Conservation (phyloP, 2,329 filamentous ascomycete species). For the Epicoccum sorghinum region DNA sequence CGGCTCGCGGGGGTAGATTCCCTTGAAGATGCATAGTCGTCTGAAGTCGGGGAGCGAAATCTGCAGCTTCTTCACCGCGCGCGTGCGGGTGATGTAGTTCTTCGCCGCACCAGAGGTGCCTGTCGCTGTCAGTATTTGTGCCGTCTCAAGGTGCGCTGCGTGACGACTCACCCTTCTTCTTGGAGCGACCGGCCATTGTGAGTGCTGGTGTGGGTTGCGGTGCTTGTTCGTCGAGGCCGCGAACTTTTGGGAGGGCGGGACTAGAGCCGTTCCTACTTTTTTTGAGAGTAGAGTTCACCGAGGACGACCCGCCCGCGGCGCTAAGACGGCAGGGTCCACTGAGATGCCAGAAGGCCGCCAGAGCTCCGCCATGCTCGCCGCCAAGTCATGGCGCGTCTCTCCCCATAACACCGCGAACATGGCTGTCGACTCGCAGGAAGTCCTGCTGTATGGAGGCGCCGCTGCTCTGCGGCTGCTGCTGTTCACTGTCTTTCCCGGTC, state of each 20-base stretch:
- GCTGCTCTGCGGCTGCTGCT: conserved; percentile 79
- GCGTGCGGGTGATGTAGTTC: conserved; percentile 97
- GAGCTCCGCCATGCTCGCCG: conserved; percentile 4
- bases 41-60: conserved; percentile 97
- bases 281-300: conserved; percentile 22
- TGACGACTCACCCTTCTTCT: conserved; percentile 67
- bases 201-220: conserved; percentile 5
- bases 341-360: conserved; percentile 7
- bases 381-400: conserved; percentile 21
- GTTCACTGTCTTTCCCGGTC: conserved; percentile 78
- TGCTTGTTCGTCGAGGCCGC: conserved; percentile 10
- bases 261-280: conserved; percentile 16
- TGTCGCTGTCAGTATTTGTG: conserved; percentile 43
- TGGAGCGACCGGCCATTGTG: conserved; percentile 46
- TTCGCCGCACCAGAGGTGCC: conserved; percentile 89
- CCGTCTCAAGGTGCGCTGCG: not conserved
- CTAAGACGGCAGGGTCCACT: conserved; percentile 21
- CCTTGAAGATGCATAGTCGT: conserved; percentile 99
- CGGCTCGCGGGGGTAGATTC: conserved; percentile 96
- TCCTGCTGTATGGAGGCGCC: conserved; percentile 74
- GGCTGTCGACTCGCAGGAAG: conserved; percentile 64
- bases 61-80: conserved; percentile 97
- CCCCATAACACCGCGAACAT: conserved; percentile 33
- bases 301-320: conserved; percentile 23
- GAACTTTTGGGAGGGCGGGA: conserved; percentile 16